These are phyloP conservation scores for Knufia petricola DNA, from an alignment of 2,329 filamentous ascomycete species.

Conservation along the genomic window DNA sequence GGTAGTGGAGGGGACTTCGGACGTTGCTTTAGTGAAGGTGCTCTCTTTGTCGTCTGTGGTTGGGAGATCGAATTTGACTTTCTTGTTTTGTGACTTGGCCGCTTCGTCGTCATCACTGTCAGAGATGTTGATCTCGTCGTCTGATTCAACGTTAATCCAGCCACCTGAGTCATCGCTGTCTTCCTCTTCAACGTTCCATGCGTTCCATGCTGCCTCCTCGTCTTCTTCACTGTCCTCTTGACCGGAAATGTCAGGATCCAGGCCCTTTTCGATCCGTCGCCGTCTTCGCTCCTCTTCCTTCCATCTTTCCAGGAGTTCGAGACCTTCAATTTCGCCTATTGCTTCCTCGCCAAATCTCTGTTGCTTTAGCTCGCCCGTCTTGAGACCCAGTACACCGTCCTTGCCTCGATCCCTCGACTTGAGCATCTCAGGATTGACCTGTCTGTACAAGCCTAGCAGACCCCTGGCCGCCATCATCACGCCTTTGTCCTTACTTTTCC, in stretches of 20 bases:
- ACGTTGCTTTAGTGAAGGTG: constrained; percentile 25
- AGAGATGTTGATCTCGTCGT: constrained; percentile 64
- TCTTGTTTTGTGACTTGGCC: constrained; percentile 44
- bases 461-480: constrained; percentile 98
- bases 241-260: constrained; percentile 51
- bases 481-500: constrained; percentile 95
- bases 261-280: constrained; percentile 59
- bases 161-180: constrained; percentile 67
- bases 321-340: constrained; percentile 73
- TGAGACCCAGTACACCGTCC: constrained; percentile 74
- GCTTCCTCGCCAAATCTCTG: constrained; percentile 75
- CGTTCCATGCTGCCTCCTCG: constrained; percentile 47
- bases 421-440: constrained; percentile 80
- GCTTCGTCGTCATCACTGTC: constrained; percentile 68
- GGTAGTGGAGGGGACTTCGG: constrained; percentile 16
- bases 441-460: constrained; percentile 78
- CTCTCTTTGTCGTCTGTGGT: constrained; percentile 33
- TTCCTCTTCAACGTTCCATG: constrained; percentile 52
- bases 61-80: constrained; percentile 43
- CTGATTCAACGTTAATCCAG: constrained; percentile 84
- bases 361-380: constrained; percentile 63
- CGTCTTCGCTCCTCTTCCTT: constrained; percentile 79
- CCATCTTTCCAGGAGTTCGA: constrained; percentile 85
- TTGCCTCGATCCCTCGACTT: constrained; percentile 87
- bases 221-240: constrained; percentile 53